phyloP scores from a whole-genome alignment of 73 alveolate species.

The Stentor coeruleus region DNA sequence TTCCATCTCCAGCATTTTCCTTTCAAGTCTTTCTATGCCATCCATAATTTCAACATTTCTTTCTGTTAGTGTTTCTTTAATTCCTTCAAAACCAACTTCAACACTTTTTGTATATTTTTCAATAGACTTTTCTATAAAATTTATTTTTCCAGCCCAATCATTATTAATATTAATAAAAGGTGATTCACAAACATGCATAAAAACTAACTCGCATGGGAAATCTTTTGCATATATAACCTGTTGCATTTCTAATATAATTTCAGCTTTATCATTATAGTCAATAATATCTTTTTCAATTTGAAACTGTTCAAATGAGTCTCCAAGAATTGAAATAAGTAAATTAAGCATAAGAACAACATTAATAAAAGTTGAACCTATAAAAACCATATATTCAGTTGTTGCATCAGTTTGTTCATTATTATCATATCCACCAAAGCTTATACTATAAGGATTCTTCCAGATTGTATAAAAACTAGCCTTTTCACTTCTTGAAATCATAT shows the following conservation, averaged over 20 bases:
- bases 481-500: too few species aligned
- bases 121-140: too few species aligned
- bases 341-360: not conserved
- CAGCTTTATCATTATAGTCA: not conserved
- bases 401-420: not conserved
- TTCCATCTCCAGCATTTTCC: too few species aligned
- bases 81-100: too few species aligned
- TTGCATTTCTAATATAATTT: not conserved
- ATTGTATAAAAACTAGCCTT: too few species aligned
- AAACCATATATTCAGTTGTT: too few species aligned
- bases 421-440: not conserved
- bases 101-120: too few species aligned
- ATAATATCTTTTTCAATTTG: not conserved
- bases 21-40: too few species aligned
- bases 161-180: too few species aligned
- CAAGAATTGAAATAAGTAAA: not conserved
- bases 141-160: not conserved
- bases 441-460: not conserved
- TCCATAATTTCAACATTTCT: too few species aligned
- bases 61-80: too few species aligned
- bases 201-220: not conserved
- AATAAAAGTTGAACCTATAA: not conserved
- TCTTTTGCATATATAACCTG: not conserved
- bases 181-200: not conserved
- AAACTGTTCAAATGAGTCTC: not conserved